Base-by-base conservation (phyloP, 495 filamentous ascomycete genomes). In the Trichoderma reesei region DNA sequence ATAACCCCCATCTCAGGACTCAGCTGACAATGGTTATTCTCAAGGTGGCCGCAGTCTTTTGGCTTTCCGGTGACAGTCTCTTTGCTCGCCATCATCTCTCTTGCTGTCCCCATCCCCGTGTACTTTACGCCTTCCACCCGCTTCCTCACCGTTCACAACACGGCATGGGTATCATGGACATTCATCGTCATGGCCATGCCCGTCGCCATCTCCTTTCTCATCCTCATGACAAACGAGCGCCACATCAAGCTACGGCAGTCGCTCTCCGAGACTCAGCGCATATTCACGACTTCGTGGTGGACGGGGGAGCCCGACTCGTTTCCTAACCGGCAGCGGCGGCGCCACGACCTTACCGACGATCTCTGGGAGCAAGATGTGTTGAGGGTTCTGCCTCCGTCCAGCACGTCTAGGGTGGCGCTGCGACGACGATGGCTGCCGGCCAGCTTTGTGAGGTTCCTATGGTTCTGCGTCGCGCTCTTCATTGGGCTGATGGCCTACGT, bases 151-250 rank as follows among this genome's bases (percentile, higher is more conserved):
- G 70, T 73, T 1, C 80, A 86, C 70, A 87, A 87, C 67, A 83
- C 84, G 10, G 78, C 81, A 11, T 87, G 85, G 85, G 83, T 86
- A 31, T 76, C 79, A 16, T 83, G 85, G 77, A 86, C 83, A 0
- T 87, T 87, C 70, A 72, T 81, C 68, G 84, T 83, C 61, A 87
- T 87, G 85, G 80, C 82, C 37, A 75, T 85, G 73, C 85, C 85
- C 4, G 78, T 87, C 18, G 74, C 81, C 44, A 81, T 86, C 42
- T 83, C 84, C 34, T 83, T 85, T 67, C 73, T 73, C 64, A 83
- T 87, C 64, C 74, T 87, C 11, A 78, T 85, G 72, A 80, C 79
- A 41, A 77, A 85, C 61, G 80, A 85, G 67, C 78, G 83, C 8
- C 82, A 85, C 64, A 72, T 86, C 0, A 73, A 79, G 33, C 76